phyloP scores from a whole-genome alignment of 768 basidiomycete genomes.

The Tylopilus vinaceipallidus region DNA sequence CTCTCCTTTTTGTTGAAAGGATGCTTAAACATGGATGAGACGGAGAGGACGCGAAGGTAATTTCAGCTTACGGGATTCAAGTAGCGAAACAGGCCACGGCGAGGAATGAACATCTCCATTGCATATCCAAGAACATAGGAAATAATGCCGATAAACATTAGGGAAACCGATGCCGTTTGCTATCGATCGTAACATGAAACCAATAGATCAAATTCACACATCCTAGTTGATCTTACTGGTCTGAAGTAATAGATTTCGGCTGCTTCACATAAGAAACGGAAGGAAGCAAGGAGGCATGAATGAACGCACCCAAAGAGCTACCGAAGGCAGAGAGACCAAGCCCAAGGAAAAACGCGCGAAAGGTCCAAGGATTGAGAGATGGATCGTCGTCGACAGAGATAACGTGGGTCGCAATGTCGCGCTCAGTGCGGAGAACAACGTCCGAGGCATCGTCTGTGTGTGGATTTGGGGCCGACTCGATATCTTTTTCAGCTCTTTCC shows the following conservation, averaged over 20 bases:
- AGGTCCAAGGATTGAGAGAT: not conserved
- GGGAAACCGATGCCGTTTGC: conserved; percentile 53
- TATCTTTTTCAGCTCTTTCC: conserved; percentile 22
- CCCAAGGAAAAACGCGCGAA: not conserved
- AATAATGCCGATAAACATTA: conserved; percentile 53
- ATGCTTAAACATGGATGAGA: conserved; percentile 32
- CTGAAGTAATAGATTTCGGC: conserved; percentile 65
- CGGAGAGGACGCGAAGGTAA: not conserved
- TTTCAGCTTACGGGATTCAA: conserved; percentile 44
- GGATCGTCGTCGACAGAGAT: conserved; percentile 14
- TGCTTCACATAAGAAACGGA: conserved; percentile 16
- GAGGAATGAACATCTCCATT: conserved; percentile 46
- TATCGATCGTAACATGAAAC: conserved; percentile 16
- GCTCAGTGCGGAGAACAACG: conserved; percentile 38
- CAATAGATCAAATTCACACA: not conserved
- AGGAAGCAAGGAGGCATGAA: not conserved
- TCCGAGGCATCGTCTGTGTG: conserved; percentile 9
- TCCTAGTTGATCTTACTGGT: conserved; percentile 34
- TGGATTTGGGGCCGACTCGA: conserved; percentile 22
- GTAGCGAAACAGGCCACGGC: conserved; percentile 42
- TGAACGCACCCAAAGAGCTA: not conserved
- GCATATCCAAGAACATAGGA: conserved; percentile 47
- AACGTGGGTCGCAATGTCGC: conserved; percentile 46
- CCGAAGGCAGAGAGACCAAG: not conserved
- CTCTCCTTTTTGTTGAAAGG: conserved; percentile 63